These are phyloP conservation scores for Nectriaceae sp. DNA, from an alignment of 2,329 filamentous ascomycete species.

Conservation along the genomic window DNA sequence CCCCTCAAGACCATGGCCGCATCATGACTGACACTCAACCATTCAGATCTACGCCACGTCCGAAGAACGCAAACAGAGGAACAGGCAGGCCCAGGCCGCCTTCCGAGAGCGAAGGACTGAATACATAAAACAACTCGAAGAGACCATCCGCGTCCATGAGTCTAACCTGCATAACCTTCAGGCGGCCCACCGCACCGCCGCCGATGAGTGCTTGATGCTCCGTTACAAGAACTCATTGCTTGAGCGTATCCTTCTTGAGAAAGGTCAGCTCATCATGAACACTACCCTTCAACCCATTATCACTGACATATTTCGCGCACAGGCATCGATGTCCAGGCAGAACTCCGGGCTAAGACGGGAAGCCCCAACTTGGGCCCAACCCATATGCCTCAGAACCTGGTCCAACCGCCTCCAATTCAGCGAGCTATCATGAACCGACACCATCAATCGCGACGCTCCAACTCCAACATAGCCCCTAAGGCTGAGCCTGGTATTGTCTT, in stretches of 20 bases:
- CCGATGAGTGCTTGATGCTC: conserved; percentile 96
- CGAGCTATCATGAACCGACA: conserved; percentile 81
- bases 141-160: conserved; percentile 96
- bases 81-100: conserved; percentile 94
- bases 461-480: conserved; percentile 76
- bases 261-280: conserved; percentile 60
- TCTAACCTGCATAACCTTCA: conserved; percentile 90
- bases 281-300: not conserved
- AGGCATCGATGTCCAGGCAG: conserved; percentile 97
- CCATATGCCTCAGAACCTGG: conserved; percentile 66
- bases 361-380: conserved; percentile 77
- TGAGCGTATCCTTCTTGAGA: conserved; percentile 93
- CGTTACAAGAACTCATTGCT: conserved; percentile 97
- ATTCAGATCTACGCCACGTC: conserved; percentile 94
- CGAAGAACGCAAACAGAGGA: conserved; percentile 96
- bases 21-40: conserved; percentile 18
- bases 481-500: conserved; percentile 56
- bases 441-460: conserved; percentile 71
- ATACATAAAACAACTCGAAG: conserved; percentile 98
- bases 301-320: conserved; percentile 6
- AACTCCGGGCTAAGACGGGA: conserved; percentile 88
- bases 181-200: conserved; percentile 89
- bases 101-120: conserved; percentile 96
- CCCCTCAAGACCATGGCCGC: conserved; percentile 1
- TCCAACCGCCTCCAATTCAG: conserved; percentile 76